phyloP scores from a whole-genome alignment of 306 rosid species.

The Rubus parviflorus region DNA sequence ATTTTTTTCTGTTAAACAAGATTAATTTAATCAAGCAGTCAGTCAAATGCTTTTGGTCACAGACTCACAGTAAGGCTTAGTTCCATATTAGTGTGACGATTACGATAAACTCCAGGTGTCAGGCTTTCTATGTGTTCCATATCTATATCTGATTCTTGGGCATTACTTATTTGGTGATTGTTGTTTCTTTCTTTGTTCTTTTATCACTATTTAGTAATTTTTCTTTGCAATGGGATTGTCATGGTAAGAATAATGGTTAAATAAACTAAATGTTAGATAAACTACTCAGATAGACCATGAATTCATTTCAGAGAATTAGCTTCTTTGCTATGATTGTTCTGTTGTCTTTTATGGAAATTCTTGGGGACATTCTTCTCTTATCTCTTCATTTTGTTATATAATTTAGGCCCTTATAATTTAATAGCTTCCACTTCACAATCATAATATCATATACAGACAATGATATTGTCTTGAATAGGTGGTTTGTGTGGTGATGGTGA shows the following conservation, averaged over 20 bases:
- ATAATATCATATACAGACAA: background rate
- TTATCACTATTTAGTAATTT: background rate
- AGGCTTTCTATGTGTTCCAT: background rate
- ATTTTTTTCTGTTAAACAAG: background rate
- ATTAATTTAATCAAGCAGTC: background rate
- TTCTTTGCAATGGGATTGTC: background rate
- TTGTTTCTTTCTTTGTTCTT: background rate
- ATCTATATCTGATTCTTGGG: background rate
- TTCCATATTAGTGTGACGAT: background rate
- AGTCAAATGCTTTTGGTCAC: background rate
- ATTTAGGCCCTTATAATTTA: no score
- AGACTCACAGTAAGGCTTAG: background rate
- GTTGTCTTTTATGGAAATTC: no score
- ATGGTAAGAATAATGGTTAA: background rate
- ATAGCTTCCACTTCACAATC: background rate
- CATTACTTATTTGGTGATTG: background rate
- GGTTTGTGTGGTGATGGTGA: background rate
- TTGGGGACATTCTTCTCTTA: background rate
- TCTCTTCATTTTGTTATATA: background rate
- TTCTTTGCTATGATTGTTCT: background rate
- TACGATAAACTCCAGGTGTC: background rate
- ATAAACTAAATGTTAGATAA: background rate
- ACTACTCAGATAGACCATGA: background rate
- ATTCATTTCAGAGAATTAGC: background rate
- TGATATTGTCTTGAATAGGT: background rate